Percentiles rank a stretch among this genome's conserved stretches.
These are phyloP conservation scores for Maudiozyma bulderi DNA, from an alignment of 805 yeast genomes.

Conservation along the genomic window DNA sequence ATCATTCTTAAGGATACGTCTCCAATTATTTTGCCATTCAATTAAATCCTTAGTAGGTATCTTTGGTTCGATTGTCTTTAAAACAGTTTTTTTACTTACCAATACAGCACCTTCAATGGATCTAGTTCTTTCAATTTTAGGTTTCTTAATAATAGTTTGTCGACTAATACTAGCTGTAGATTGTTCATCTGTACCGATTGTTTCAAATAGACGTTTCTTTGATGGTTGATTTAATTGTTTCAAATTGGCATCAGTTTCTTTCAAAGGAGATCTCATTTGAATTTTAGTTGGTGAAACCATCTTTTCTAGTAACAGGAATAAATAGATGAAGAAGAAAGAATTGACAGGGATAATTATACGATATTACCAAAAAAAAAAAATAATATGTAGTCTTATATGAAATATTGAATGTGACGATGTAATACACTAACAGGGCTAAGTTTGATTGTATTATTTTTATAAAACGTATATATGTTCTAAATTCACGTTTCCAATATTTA, in stretches of 20 bases:
- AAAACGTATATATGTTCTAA: too few relatives aligned
- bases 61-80: slow-evolving; percentile 14
- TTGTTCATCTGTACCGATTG: neutral
- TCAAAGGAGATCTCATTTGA: slow-evolving; percentile 22
- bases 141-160: slow-evolving; percentile 6
- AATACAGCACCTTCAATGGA: slow-evolving; percentile 30
- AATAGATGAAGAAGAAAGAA: neutral
- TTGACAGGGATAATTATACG: too few relatives aligned
- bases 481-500: too few relatives aligned
- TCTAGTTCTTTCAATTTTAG: slow-evolving; percentile 21
- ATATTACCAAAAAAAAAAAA: too few relatives aligned
- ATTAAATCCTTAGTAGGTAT: slow-evolving; percentile 32
- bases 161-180: neutral
- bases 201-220: slow-evolving; percentile 22
- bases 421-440: too few relatives aligned
- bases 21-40: slow-evolving; percentile 61
- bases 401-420: too few relatives aligned
- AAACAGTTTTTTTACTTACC: slow-evolving; percentile 13
- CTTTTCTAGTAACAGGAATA: neutral
- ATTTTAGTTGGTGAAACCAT: slow-evolving; percentile 13
- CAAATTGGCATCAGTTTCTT: slow-evolving; percentile 26
- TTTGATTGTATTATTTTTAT: too few relatives aligned
- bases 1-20: slow-evolving; percentile 43
- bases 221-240: slow-evolving; percentile 5
- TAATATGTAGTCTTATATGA: too few relatives aligned